Evolutionary conservation across 495 filamentous ascomycete species (phyloP).

Genomic region (Immersiella caudata): DNA sequence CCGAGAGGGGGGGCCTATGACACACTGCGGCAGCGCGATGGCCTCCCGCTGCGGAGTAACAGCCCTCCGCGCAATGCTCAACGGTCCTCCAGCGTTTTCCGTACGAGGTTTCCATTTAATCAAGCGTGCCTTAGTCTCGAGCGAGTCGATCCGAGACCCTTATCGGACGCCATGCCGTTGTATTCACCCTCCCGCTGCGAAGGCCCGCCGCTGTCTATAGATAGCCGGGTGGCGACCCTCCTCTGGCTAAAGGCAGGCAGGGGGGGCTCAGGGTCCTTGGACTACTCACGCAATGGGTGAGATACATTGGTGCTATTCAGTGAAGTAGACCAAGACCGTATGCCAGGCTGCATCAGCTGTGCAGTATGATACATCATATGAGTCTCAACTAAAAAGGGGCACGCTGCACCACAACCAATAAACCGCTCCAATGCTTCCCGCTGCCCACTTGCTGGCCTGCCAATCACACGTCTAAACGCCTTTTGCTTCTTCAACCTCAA

Average conservation of each 20-base stretch:
- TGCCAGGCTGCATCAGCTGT: neutral
- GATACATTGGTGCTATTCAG: neutral
- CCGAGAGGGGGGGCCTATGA: slow-evolving; percentile 14
- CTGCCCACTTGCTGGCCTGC: neutral
- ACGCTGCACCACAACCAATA: neutral
- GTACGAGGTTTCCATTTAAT: slow-evolving; percentile 2
- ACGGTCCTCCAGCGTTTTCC: slow-evolving; percentile 4
- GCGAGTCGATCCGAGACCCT: neutral
- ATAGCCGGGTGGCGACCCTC: neutral
- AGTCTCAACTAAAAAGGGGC: neutral
- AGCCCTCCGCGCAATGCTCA: slow-evolving; percentile 1
- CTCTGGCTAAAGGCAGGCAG: neutral
- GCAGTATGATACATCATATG: neutral
- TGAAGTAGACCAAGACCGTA: neutral
- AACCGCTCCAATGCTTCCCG: neutral
- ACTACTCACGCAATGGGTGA: neutral
- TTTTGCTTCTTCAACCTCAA: neutral
- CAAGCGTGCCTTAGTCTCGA: neutral
- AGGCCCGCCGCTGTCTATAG: neutral
- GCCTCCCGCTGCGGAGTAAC: neutral
- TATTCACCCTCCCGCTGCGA: neutral
- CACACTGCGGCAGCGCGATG: slow-evolving; percentile 6
- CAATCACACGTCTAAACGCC: neutral
- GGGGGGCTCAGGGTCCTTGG: neutral
- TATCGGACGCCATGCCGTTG: neutral